These are phyloP conservation scores for Gracilaria gracilis DNA, from an alignment of 23 red algal species.

Conservation along the genomic window DNA sequence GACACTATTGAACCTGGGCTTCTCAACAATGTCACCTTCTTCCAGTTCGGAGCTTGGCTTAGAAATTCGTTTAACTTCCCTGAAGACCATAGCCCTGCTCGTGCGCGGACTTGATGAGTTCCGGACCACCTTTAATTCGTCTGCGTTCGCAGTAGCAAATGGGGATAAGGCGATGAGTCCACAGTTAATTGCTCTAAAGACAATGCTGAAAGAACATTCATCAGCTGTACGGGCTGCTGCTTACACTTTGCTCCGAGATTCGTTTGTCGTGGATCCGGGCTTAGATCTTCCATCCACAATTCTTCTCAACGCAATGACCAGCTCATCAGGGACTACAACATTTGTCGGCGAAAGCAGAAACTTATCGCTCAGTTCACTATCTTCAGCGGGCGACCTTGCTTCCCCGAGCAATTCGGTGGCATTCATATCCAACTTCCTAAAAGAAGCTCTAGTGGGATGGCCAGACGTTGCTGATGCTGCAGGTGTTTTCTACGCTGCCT, in stretches of 20 bases:
- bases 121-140: conserved; percentile 41
- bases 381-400: conserved; percentile 21
- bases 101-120: conserved; percentile 53
- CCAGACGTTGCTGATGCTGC: conserved; percentile 78
- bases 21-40: neutral
- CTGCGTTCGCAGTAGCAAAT: conserved; percentile 6
- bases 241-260: conserved; percentile 35
- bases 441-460: conserved; percentile 79
- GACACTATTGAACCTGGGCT: conserved; percentile 22
- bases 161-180: conserved; percentile 28
- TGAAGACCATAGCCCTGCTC: conserved; percentile 48
- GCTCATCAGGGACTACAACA: neutral
- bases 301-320: conserved; percentile 56
- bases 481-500: conserved; percentile 85
- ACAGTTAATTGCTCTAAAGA: conserved; percentile 28
- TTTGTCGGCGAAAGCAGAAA: conserved; percentile 38
- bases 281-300: conserved; percentile 54
- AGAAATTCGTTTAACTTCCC: conserved; percentile 37
- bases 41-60: neutral
- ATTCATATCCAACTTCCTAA: conserved; percentile 44
- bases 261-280: conserved; percentile 50
- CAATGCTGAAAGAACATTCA: conserved; percentile 38
- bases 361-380: conserved; percentile 30
- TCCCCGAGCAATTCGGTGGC: conserved; percentile 17
- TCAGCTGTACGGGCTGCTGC: conserved; percentile 61